Conservation (phyloP, 2,329 filamentous ascomycete genomes). For the Geosmithia flava region DNA sequence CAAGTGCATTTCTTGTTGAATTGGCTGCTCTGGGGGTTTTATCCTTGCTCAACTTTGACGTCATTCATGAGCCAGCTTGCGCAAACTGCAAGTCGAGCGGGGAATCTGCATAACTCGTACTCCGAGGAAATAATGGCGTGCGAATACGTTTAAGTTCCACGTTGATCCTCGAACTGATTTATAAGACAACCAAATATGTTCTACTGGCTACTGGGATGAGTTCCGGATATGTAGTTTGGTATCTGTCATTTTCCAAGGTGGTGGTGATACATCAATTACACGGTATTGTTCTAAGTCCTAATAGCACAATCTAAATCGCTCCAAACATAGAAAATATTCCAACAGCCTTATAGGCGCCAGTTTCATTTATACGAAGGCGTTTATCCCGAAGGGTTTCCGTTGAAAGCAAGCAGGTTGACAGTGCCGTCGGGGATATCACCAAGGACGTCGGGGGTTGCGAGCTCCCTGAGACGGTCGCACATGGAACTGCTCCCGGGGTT, state of each 20-base stretch:
- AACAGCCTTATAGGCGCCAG: background rate
- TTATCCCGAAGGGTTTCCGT: slow-evolving; percentile 21
- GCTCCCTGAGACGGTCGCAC: slow-evolving; percentile 28
- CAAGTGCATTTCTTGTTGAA: background rate
- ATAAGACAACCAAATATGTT: too few species aligned
- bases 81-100: background rate
- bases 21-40: background rate
- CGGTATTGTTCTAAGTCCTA: too few species aligned
- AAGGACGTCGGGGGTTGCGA: slow-evolving; percentile 27
- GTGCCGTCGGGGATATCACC: slow-evolving; percentile 27
- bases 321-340: background rate
- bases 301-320: background rate
- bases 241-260: too few species aligned
- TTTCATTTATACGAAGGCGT: too few species aligned
- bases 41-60: background rate
- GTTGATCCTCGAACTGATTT: background rate
- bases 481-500: slow-evolving; percentile 29
- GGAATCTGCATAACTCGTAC: background rate
- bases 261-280: too few species aligned
- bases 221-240: too few species aligned
- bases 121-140: background rate
- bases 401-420: slow-evolving; percentile 42
- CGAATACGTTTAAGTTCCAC: background rate
- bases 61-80: background rate
- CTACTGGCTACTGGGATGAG: too few species aligned